Evolutionary conservation across 1,284 basidiomycete genomes (phyloP).

Genomic region (Sporisorium sorghi): DNA sequence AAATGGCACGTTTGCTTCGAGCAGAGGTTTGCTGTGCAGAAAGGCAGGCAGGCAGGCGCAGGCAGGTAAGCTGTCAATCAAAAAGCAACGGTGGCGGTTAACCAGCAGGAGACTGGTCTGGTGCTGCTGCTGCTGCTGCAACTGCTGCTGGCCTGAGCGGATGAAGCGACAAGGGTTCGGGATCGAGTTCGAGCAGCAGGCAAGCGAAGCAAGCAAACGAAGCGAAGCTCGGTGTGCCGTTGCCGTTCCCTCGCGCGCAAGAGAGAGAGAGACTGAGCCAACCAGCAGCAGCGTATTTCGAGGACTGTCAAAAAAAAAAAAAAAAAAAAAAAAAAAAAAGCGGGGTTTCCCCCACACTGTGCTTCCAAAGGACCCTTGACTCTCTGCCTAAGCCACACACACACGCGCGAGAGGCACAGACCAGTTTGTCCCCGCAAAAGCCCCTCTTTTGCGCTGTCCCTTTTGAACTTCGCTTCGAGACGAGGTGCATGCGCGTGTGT

Average conservation of each 20-base stretch:
- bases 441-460: not conserved
- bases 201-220: too few species aligned
- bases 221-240: constrained; percentile 1
- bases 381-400: constrained; percentile 6
- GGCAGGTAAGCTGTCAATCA: not conserved
- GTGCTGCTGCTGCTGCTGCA: too few species aligned
- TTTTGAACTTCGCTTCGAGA: constrained; percentile 1
- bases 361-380: constrained; percentile 21
- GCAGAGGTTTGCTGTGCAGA: too few species aligned
- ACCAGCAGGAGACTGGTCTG: not conserved
- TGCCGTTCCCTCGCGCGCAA: constrained; percentile 1
- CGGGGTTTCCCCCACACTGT: constrained; percentile 46
- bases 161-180: not conserved
- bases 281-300: constrained; percentile 34
- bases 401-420: constrained; percentile 16
- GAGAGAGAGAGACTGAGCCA: constrained; percentile 12
- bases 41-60: not conserved
- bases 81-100: not conserved
- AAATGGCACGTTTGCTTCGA: too few species aligned
- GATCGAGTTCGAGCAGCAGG: too few species aligned
- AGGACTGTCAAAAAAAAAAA: not conserved
- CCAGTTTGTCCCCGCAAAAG: constrained; percentile 2
- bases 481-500: constrained; percentile 5
- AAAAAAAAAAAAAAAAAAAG: constrained; percentile 19
- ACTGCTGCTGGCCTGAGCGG: not conserved